Base-by-base conservation (phyloP, 129 eudicot genomes). In the Calendula officinalis region DNA sequence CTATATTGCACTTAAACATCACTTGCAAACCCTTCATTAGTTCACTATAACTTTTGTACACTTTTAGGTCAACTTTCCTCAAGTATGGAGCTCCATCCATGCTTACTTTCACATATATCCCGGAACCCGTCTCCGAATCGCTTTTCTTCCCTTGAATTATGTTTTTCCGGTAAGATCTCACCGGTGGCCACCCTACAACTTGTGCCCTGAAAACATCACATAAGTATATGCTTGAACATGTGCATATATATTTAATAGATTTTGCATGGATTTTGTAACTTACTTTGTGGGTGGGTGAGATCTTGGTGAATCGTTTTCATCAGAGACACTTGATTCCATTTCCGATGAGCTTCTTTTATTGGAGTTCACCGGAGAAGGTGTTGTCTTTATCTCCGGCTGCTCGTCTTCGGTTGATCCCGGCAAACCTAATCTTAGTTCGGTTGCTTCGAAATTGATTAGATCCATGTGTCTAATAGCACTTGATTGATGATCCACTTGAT, bases 121-220 rank as follows among this genome's bases (percentile, higher is more conserved):
- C 89, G 1, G 70, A 69, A 57, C 84, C 89, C 1, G 70, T 76
- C 4, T 78, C 50, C 5, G 78, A 78, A 2, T 78, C 85, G 9
- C 39, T 44, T 57, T 83, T 85, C 55, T 72, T 82, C 59, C 53
- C 73, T 33, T 80, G 83, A 27, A 83, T 15, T 43, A 58, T 56
- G 71, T 79, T 89, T 74, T 78, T 89, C 59, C 90, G 75, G 84
- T 83, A 86, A 8, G 90, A 83, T 66, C 95, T 60, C 47, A 89
- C 90, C 55, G 97, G 97, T 53, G 97, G 97, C 97, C 97, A 89
- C 4, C 97, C 97, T 3, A 89, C 95, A 16, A 83, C 87, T 83
- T 89, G 96, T 49, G 84, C 76, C 78, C 96, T 88, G 80, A 73
- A 71, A 67, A 39, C 17, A 32, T 47, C 37, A 67, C 64, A 36